Conservation (phyloP, 306 rosid genomes). For the Trifolium dubium region DNA sequence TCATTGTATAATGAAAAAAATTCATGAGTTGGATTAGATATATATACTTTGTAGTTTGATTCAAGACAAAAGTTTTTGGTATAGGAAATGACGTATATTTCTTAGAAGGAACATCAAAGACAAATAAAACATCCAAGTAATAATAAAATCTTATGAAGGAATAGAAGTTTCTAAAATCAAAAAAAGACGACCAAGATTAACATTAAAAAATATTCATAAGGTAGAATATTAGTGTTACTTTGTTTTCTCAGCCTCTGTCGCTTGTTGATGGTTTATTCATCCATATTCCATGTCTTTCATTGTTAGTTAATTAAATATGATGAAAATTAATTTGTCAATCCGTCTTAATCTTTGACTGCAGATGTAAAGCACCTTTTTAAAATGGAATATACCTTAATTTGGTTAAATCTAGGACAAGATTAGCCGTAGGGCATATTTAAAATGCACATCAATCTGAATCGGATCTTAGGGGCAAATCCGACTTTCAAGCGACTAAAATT, state of each 20-base stretch:
- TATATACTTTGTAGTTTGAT: slow-evolving; percentile 27
- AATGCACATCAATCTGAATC: not conserved
- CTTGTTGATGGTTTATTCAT: slow-evolving; percentile 1
- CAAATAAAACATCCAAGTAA: slow-evolving; percentile 42
- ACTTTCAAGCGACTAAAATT: no score
- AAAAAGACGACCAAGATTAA: slow-evolving; percentile 13
- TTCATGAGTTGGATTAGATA: slow-evolving; percentile 1
- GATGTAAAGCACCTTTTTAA: slow-evolving; percentile 16
- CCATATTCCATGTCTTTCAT: not conserved
- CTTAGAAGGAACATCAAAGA: slow-evolving; percentile 39
- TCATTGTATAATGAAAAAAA: not conserved
- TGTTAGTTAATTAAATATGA: not conserved
- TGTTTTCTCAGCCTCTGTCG: slow-evolving; percentile 48
- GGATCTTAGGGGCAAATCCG: not conserved
- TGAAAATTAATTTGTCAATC: slow-evolving; percentile 29
- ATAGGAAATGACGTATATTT: slow-evolving; percentile 50
- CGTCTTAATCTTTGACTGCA: slow-evolving; percentile 40
- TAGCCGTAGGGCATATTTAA: slow-evolving; percentile 34
- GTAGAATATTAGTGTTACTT: slow-evolving; percentile 26
- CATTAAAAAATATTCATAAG: slow-evolving; percentile 20
- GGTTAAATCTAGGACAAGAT: slow-evolving; percentile 27
- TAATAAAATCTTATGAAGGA: slow-evolving; percentile 40
- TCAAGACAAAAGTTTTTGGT: slow-evolving; percentile 40
- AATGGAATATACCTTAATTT: slow-evolving; percentile 35
- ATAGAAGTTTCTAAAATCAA: slow-evolving; percentile 47